Evolutionary conservation across 257 asterid species (phyloP).

Genomic region (Cordia subcordata): DNA sequence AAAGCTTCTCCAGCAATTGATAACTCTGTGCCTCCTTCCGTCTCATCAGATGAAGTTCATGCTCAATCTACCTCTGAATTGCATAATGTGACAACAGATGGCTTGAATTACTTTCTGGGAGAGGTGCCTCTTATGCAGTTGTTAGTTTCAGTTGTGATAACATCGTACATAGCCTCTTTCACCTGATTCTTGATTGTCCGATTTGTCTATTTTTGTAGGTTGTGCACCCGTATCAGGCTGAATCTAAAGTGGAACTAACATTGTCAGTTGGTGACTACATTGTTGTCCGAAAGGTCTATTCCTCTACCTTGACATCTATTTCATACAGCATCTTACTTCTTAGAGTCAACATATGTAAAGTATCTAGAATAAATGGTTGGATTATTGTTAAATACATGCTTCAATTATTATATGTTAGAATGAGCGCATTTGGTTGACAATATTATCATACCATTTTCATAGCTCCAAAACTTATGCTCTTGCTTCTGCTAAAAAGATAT

Average conservation of each 20-base stretch:
- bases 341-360: background rate
- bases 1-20: conserved; percentile 36
- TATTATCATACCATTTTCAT: background rate
- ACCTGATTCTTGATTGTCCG: conserved; percentile 7
- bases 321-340: background rate
- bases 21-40: conserved; percentile 28
- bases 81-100: conserved; percentile 36
- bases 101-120: conserved; percentile 54
- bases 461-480: background rate
- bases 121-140: conserved; percentile 37
- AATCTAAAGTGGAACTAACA: conserved; percentile 60
- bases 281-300: conserved; percentile 60
- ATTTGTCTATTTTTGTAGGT: conserved; percentile 33
- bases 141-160: conserved; percentile 1
- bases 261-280: conserved; percentile 63
- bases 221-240: conserved; percentile 61
- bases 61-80: conserved; percentile 29
- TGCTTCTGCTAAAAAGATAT: background rate
- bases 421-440: too few species aligned
- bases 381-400: too few species aligned
- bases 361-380: too few species aligned
- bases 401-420: too few species aligned
- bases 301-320: background rate
- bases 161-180: background rate
- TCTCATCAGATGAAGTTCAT: conserved; percentile 30